Percentiles rank a stretch among this genome's conserved stretches.
Conservation (phyloP, 2,329 filamentous ascomycete species). For the Stachybotrys chartarum region DNA sequence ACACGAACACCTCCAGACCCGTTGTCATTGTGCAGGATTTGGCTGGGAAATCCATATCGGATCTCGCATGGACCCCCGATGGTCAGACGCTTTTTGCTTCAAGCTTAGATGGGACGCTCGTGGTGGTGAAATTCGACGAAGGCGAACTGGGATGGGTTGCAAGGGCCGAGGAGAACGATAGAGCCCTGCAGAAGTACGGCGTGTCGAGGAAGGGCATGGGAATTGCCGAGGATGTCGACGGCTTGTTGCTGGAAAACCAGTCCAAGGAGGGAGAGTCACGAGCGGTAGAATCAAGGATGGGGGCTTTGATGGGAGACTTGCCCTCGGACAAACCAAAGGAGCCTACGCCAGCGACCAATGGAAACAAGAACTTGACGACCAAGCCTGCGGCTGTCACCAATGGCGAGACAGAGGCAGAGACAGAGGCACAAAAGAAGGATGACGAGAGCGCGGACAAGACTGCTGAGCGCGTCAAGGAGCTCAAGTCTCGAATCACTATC, state of each 20-base stretch:
- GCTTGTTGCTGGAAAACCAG: constrained; percentile 77
- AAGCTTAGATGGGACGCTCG: constrained; percentile 82
- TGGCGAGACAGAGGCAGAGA: constrained; percentile 25
- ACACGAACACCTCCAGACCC: constrained; percentile 87
- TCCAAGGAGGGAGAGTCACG: constrained; percentile 88
- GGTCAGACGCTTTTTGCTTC: constrained; percentile 80
- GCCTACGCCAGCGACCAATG: constrained; percentile 39
- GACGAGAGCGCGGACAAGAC: constrained; percentile 47
- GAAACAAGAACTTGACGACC: constrained; percentile 34
- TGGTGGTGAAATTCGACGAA: constrained; percentile 72
- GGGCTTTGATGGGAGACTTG: constrained; percentile 90
- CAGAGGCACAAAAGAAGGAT: constrained; percentile 19
- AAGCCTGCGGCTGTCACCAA: constrained; percentile 31
- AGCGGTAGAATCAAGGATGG: constrained; percentile 91
- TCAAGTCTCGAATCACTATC: constrained; percentile 89
- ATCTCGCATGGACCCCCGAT: constrained; percentile 89
- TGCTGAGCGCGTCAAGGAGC: constrained; percentile 45
- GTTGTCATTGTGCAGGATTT: constrained; percentile 87
- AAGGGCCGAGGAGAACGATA: constrained; percentile 81
- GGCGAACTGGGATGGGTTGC: constrained; percentile 89
- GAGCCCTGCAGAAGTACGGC: constrained; percentile 86
- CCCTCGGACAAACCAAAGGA: constrained; percentile 49
- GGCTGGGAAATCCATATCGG: constrained; percentile 84
- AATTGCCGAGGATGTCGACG: constrained; percentile 87
- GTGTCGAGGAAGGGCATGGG: constrained; percentile 81